Conservation (phyloP, 768 basidiomycete genomes). For the Hysterangium stoloniferum region DNA sequence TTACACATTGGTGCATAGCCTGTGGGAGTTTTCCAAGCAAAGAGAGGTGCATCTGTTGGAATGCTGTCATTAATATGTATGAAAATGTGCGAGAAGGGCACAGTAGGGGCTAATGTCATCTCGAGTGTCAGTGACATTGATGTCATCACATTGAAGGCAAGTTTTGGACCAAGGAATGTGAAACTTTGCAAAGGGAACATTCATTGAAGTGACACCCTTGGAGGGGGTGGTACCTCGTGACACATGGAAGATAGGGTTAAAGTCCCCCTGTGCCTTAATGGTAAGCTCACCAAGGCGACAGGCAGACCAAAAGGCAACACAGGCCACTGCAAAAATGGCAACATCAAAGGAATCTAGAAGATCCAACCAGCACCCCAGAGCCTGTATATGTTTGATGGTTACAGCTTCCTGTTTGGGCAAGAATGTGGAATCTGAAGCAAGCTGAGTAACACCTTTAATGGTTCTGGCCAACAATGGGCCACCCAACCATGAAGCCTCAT, state of each 20-base stretch:
- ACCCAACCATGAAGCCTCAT: constrained; percentile 30
- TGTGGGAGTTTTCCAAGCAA: neutral
- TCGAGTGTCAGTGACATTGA: neutral
- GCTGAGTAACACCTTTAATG: constrained; percentile 16
- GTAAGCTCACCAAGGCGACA: constrained; percentile 24
- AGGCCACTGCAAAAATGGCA: constrained; percentile 30
- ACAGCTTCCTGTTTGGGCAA: constrained; percentile 25
- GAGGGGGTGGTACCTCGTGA: neutral
- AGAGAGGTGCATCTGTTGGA: neutral
- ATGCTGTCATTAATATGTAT: neutral
- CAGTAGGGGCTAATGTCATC: neutral
- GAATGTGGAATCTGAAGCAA: constrained; percentile 13
- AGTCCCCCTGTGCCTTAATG: constrained; percentile 4
- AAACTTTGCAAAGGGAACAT: neutral
- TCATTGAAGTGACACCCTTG: neutral
- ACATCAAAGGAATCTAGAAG: constrained; percentile 23
- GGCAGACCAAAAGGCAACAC: constrained; percentile 29
- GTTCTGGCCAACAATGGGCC: constrained; percentile 16
- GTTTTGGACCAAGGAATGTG: neutral
- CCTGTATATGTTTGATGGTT: constrained; percentile 26
- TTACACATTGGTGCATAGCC: neutral
- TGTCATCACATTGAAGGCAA: neutral
- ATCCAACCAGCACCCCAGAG: constrained; percentile 19
- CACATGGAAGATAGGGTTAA: neutral
- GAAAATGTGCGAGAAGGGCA: neutral